Evolutionary conservation across 495 filamentous ascomycete genomes (phyloP), one percentile per base, ranked within the genome.

Genomic region (Penicillium cinerascens): DNA sequence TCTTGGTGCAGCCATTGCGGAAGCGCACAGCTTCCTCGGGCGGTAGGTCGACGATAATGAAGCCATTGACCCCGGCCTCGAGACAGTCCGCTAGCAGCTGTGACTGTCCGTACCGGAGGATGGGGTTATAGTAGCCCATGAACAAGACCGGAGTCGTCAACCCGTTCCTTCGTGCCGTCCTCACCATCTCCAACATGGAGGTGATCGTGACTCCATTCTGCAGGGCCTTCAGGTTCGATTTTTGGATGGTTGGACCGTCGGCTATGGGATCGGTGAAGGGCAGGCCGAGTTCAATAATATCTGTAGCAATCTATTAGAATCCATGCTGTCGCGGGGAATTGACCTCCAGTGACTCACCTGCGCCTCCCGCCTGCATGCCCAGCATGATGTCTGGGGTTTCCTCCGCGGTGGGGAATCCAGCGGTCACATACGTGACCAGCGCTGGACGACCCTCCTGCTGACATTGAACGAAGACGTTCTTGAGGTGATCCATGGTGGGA

Each of bases 71-170:
- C 39, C 91, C 90, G n/a, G 88, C 88, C 39, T 85, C 82, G 61
- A 87, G 84, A 63, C 91, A 91, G 68, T 99, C 92, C 47, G 79
- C 76, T 29, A 99, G 75, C 67, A 97, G 82, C 42, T 78, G 78
- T 72, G 95, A 89, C 73, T 97, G 95, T 52, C 95, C 95, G 64
- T 97, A 97, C 58, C 82, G 87, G 42, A 96, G 75, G 44, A 97
- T 72, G 0, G 93, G 93, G 72, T 99, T 99, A 70, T 96, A 99
- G 81, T 99, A 99, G 49, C 93, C 93, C 93, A 99, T 99, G 54
- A 99, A 78, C 50, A 99, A 72, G 33, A 99, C 76, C 6, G 93
- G 93, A 1, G 85, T 85, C 54, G 74, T 83, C 45, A 97, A 72
- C 22, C 95, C 95, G 40, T 77, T 79, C 47, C 77, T 72, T 50